Base-by-base conservation (phyloP, 805 yeast genomes). In the Candida pseudofarinosa region DNA sequence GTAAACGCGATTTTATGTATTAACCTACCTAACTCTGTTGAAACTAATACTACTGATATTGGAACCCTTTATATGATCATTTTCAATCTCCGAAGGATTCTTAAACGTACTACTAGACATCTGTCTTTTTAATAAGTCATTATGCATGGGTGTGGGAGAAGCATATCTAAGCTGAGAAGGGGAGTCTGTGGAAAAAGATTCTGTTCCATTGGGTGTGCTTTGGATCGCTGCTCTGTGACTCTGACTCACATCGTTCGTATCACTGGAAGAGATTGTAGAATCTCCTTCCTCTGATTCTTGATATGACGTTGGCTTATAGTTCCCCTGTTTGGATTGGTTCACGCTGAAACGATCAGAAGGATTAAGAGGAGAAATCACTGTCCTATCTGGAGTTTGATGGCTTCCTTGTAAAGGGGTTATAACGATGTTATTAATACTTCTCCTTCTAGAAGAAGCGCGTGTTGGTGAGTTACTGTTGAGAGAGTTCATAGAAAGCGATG, bases 21-120 rank as follows among this genome's bases (percentile, higher is more conserved):
- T 23, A 14, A 18, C 13, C 33, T 45, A 53, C 32, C 63, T 43
- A 18, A 55, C 50, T 34, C 63, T 47, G 38, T 54, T 58, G 41
- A 59, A 58, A 37, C 51, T 51, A 16, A 59, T 53, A 36, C 60
- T 58, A 37, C 48, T 56, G 32, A 58, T 45, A 31, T 45, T 47
- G 12, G 48, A 37, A 32, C 41, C 46, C 37, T 48, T 47, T 35
- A 44, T 37, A 31, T 44, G 42, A 7, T 50, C 53, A 2, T 45
- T 37, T 30, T 20, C 41, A 36, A 26, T 31, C n/a, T 41, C 39
- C 30, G 43, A 37, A 8, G 17, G 33, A 35, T 39, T 40, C 14
- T 17, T 34, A 17, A 43, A 33, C 17, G 41, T 36, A n/a, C 46
- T 23, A 13, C 43, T 33, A 3, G 50, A 44, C n/a, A 12, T 35